Percentiles rank a stretch among this genome's conserved stretches.
Evolutionary conservation across 345 rosid genomes (phyloP).

Genomic region (Dipteronia sinensis): DNA sequence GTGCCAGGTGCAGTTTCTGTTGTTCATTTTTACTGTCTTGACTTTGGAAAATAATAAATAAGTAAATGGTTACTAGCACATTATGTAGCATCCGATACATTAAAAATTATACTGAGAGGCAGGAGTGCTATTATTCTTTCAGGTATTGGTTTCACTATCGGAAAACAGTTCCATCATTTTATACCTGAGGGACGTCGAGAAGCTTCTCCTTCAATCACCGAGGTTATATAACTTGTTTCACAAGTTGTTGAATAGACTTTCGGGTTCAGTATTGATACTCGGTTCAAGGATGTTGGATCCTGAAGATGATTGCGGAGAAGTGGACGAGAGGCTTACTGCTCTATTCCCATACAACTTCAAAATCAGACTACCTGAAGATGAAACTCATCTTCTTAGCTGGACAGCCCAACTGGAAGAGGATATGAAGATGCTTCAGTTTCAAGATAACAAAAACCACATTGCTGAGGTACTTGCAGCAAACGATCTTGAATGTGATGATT

Average conservation of each 20-base stretch:
- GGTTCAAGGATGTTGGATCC: constrained; percentile 75
- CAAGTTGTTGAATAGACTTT: constrained; percentile 65
- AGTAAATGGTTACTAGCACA: not conserved
- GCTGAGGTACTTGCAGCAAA: constrained; percentile 92
- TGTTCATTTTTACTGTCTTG: not conserved
- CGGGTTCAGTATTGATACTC: constrained; percentile 76
- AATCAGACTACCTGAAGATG: constrained; percentile 83
- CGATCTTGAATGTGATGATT: constrained; percentile 87
- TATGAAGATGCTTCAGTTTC: constrained; percentile 74
- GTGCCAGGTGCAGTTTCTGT: constrained; percentile 6
- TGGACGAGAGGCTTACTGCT: constrained; percentile 48
- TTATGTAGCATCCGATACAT: not conserved
- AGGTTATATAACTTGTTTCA: constrained; percentile 66
- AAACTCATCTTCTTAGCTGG: constrained; percentile 74
- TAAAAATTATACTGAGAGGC: not conserved
- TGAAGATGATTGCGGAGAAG: constrained; percentile 61
- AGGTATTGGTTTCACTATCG: constrained; percentile 78
- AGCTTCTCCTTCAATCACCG: constrained; percentile 74
- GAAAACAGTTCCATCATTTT: constrained; percentile 61
- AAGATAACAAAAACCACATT: constrained; percentile 90
- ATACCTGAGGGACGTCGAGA: constrained; percentile 82
- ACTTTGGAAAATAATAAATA: not conserved
- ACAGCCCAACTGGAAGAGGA: constrained; percentile 81
- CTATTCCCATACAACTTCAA: constrained; percentile 80
- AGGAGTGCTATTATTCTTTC: constrained; percentile 17